Evolutionary conservation across 352 stramenopile genomes (phyloP).

Genomic region (Globisporangium nunn): DNA sequence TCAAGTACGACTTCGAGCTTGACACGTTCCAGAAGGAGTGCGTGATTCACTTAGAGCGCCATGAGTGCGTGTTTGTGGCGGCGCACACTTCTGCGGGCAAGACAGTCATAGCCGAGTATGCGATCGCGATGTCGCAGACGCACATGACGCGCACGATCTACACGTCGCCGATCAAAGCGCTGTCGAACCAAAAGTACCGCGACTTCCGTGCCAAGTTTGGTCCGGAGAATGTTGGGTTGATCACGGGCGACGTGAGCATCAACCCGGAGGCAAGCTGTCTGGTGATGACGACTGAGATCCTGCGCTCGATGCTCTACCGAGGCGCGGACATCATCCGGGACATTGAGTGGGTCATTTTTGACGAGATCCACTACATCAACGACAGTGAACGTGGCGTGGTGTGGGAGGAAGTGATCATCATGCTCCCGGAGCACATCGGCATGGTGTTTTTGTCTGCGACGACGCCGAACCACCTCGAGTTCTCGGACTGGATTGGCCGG

Average conservation of each 20-base stretch:
- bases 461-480: slow-evolving; percentile 98
- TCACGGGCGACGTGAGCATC: slow-evolving; percentile 97
- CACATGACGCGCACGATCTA: slow-evolving; percentile 93
- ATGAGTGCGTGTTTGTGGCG: slow-evolving; percentile 94
- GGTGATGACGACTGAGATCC: slow-evolving; percentile 98
- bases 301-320: slow-evolving; percentile 94
- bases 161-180: slow-evolving; percentile 97
- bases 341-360: slow-evolving; percentile 97
- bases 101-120: slow-evolving; percentile 98
- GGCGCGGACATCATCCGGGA: slow-evolving; percentile 96
- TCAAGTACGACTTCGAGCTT: slow-evolving; percentile 82
- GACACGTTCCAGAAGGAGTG: slow-evolving; percentile 98
- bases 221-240: slow-evolving; percentile 92
- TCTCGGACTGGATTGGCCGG: slow-evolving; percentile 98
- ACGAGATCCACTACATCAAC: slow-evolving; percentile 98
- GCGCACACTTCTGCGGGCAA: slow-evolving; percentile 97
- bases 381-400: slow-evolving; percentile 97
- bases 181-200: slow-evolving; percentile 98
- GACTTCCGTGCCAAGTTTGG: slow-evolving; percentile 94
- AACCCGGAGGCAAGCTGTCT: slow-evolving; percentile 94
- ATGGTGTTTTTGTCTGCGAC: slow-evolving; percentile 99
- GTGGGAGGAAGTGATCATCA: slow-evolving; percentile 98
- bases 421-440: slow-evolving; percentile 94
- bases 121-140: slow-evolving; percentile 92
- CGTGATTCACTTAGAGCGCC: slow-evolving; percentile 90